Conservation (phyloP, 1,284 basidiomycete species). For the Ceratobasidium sp. region DNA sequence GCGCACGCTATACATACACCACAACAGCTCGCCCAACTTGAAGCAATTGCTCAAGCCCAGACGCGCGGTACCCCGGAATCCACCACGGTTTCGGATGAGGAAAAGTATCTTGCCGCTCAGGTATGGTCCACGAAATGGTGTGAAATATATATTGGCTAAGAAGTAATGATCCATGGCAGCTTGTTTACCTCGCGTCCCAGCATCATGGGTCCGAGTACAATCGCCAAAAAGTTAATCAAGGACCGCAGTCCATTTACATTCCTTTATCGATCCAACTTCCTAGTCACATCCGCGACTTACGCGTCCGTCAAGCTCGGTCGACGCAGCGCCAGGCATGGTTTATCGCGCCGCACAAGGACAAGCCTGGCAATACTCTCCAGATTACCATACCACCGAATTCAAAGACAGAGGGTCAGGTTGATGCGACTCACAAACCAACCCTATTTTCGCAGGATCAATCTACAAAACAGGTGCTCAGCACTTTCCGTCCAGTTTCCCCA, state of each 20-base stretch:
- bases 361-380: neutral
- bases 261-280: slow-evolving; percentile 81
- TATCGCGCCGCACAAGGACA: neutral
- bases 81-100: slow-evolving; percentile 27
- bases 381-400: neutral
- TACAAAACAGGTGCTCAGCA: slow-evolving; percentile 49
- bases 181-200: slow-evolving; percentile 77
- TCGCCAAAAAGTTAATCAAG: slow-evolving; percentile 74
- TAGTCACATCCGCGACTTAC: slow-evolving; percentile 70
- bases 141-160: slow-evolving; percentile 6
- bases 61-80: slow-evolving; percentile 19
- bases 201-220: slow-evolving; percentile 86
- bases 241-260: slow-evolving; percentile 70
- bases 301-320: slow-evolving; percentile 68
- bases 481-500: slow-evolving; percentile 23
- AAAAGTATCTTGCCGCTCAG: slow-evolving; percentile 35
- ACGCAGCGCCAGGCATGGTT: slow-evolving; percentile 26
- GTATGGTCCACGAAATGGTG: neutral
- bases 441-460: slow-evolving; percentile 49
- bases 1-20: slow-evolving; percentile 38
- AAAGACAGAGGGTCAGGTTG: slow-evolving; percentile 1
- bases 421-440: slow-evolving; percentile 51
- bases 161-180: slow-evolving; percentile 56
- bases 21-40: slow-evolving; percentile 45
- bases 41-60: slow-evolving; percentile 43